Conservation (phyloP, 345 rosid genomes). For the Populus alba region DNA sequence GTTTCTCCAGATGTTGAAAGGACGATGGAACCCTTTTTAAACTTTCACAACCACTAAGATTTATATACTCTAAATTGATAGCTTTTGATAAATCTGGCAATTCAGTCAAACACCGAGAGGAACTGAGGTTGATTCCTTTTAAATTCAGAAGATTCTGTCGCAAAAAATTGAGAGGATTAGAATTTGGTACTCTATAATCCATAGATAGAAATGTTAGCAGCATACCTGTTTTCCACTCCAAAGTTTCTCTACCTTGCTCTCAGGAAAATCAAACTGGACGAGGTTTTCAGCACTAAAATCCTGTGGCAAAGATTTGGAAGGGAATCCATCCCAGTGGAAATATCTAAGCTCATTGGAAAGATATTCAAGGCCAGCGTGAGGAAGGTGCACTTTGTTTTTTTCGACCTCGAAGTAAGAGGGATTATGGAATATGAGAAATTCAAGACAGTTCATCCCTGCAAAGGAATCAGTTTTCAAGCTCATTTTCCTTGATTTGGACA, state of each 20-base stretch:
- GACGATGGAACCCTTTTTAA: not conserved
- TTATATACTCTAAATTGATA: not conserved
- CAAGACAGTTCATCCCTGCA: too few relatives aligned
- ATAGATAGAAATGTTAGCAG: not conserved
- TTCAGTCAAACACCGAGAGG: not conserved
- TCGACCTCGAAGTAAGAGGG: too few relatives aligned
- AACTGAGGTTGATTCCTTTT: not conserved
- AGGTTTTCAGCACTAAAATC: conserved; percentile 10
- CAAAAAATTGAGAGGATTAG: not conserved
- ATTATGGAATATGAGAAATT: too few relatives aligned
- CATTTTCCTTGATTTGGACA: too few relatives aligned
- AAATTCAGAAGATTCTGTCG: not conserved
- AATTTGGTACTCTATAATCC: too few relatives aligned
- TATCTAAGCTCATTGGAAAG: not conserved
- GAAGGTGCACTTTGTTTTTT: too few relatives aligned
- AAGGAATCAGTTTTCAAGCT: too few relatives aligned
- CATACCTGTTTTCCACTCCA: conserved; percentile 13
- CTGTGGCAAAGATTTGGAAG: not conserved
- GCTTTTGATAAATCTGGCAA: conserved; percentile 6
- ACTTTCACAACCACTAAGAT: conserved; percentile 8
- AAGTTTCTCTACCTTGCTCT: not conserved
- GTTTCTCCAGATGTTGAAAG: conserved; percentile 6
- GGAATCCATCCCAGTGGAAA: conserved; percentile 3
- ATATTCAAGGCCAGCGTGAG: too few relatives aligned
- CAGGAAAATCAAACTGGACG: not conserved